Percentiles rank a stretch among this genome's conserved stretches.
Conservation (phyloP, 164 flowering plant species). For the Vitis rupestris region DNA sequence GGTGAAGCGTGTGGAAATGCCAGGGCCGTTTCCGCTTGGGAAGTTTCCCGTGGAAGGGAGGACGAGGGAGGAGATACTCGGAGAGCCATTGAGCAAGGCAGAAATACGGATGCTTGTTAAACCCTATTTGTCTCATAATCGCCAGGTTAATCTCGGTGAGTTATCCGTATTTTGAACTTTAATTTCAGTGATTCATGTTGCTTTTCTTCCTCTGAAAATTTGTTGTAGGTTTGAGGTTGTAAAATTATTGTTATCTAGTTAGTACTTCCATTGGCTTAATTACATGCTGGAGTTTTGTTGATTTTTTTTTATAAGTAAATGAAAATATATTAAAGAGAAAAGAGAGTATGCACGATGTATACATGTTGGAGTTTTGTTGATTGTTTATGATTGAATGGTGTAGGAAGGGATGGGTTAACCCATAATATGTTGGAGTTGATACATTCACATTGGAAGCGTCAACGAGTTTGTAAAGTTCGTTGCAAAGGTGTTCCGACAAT, state of each 20-base stretch:
- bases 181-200: background rate
- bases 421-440: slow-evolving; percentile 96
- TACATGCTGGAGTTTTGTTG: no score
- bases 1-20: slow-evolving; percentile 52
- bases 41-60: slow-evolving; percentile 37
- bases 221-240: no score
- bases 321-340: no score
- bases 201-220: background rate
- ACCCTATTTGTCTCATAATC: slow-evolving; percentile 55
- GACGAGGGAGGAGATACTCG: slow-evolving; percentile 73
- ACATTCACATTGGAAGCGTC: slow-evolving; percentile 87
- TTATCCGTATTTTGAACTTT: background rate
- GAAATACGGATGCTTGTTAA: slow-evolving; percentile 65
- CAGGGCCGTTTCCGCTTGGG: slow-evolving; percentile 46
- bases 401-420: slow-evolving; percentile 95
- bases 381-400: background rate
- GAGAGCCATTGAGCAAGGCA: slow-evolving; percentile 61
- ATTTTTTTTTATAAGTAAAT: no score
- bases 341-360: no score
- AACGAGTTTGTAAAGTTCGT: slow-evolving; percentile 74
- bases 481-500: slow-evolving; percentile 95
- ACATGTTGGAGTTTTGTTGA: background rate
- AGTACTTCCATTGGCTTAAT: no score
- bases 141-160: slow-evolving; percentile 94
- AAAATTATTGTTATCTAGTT: no score